Evolutionary conservation across 345 rosid species (phyloP), one percentile per base, ranked within the genome.

Genomic region (Euphorbia pulcherrima): DNA sequence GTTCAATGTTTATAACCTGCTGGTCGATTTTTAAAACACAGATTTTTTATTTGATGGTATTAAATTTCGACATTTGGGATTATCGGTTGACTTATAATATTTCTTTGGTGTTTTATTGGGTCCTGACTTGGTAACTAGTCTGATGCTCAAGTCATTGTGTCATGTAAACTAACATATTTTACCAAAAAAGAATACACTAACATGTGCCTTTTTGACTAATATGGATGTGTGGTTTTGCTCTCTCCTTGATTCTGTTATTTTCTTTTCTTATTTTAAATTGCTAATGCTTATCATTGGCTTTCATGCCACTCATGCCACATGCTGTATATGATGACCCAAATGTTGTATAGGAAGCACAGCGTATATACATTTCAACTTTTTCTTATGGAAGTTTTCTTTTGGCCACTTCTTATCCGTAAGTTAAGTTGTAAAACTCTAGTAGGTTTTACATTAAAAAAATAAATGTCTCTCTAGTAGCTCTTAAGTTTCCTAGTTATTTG

Each of bases 401-500:
- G 64, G 23, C 48, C 30, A 2, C 40, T 37, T 44, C 17, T 12
- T 64, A 11, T 16, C 33, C 23, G 57, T 2, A 17, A 52, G 30
- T 59, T 50, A 50, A 18, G 44, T 52, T 46, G 33, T 50, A 58
- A 24, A 29, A 27, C 48, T 58, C 68, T 26, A 69, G 16, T 68
- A 7, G 61, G 68, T 40, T 69, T 26, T 66, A 46, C 74, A 40
- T 54, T 62, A 14, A 39, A 30, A 69, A 26, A 67, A 65, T 53
- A 41, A 68, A 46, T 46, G 41, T 74, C 10, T 51, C 56, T 41
- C 54, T 6, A 37, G 54, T 72, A 57, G 68, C 52, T 69, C 65
- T 60, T 65, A 26, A 68, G 71, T 77, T 76, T 70, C 62, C n/a
- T 66, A 64, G 71, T 78, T 75, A 64, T 63, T 69, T 77, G 62